Conservation (phyloP, 257 asterid species). For the Salvia miltiorrhiza region DNA sequence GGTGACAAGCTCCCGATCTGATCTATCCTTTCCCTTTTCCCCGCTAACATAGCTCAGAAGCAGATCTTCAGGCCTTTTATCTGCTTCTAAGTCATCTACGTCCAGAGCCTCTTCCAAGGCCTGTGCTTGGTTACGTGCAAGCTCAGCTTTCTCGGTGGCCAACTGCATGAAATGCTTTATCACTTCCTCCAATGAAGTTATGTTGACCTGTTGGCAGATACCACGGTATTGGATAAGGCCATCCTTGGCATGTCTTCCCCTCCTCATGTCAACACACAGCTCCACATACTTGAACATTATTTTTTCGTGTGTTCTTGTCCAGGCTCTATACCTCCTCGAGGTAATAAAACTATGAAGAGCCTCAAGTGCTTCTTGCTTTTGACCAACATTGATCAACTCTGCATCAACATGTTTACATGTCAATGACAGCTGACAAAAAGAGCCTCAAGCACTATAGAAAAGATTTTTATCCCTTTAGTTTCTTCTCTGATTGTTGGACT, state of each 20-base stretch:
- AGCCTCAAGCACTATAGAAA: not conserved
- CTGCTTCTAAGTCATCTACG: slow-evolving; percentile 90
- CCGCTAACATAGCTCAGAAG: slow-evolving; percentile 97
- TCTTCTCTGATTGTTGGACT: not conserved
- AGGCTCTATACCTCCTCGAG: slow-evolving; percentile 87
- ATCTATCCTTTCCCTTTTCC: slow-evolving; percentile 91
- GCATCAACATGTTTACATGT: slow-evolving; percentile 27
- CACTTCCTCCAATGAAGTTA: slow-evolving; percentile 83
- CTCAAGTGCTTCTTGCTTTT: slow-evolving; percentile 92
- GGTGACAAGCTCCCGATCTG: slow-evolving; percentile 73
- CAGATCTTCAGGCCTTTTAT: slow-evolving; percentile 91
- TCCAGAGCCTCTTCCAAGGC: slow-evolving; percentile 90
- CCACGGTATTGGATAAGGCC: slow-evolving; percentile 92
- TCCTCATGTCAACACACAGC: slow-evolving; percentile 90
- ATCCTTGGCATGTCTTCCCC: slow-evolving; percentile 96
- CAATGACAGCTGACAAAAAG: not conserved
- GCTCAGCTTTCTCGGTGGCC: slow-evolving; percentile 87
- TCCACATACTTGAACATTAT: slow-evolving; percentile 92
- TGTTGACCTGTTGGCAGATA: slow-evolving; percentile 92
- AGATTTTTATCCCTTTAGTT: not conserved
- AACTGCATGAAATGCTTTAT: slow-evolving; percentile 95
- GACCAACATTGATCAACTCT: slow-evolving; percentile 89
- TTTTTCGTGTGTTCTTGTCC: slow-evolving; percentile 86
- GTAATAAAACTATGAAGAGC: slow-evolving; percentile 81
- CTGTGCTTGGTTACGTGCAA: slow-evolving; percentile 76